Evolutionary conservation across 1,284 basidiomycete genomes (phyloP).

Genomic region (Sparassis latifolia): DNA sequence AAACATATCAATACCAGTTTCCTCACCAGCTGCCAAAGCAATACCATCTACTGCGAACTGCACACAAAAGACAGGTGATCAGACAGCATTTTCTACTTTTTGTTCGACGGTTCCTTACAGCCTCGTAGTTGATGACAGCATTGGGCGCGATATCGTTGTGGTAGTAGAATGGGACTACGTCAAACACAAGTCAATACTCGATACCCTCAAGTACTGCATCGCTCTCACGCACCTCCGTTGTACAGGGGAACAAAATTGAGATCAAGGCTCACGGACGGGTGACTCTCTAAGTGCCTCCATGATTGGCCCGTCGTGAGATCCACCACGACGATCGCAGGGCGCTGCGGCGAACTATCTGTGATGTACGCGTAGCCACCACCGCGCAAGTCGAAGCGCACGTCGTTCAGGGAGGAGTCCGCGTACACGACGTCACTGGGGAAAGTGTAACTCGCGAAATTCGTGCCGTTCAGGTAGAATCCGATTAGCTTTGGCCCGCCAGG

Average conservation of each 20-base stretch:
- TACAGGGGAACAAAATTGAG: conserved; percentile 20
- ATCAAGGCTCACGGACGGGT: conserved; percentile 13
- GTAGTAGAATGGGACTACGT: conserved; percentile 2
- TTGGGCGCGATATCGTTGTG: conserved; percentile 11
- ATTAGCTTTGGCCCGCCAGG: conserved; percentile 27
- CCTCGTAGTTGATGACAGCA: conserved; percentile 10
- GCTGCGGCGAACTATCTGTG: conserved; percentile 20
- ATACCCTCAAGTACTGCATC: not conserved
- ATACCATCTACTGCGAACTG: not conserved
- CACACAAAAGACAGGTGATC: not conserved
- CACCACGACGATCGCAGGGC: conserved; percentile 22
- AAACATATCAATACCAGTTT: conserved; percentile 12
- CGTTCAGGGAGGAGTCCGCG: conserved; percentile 24
- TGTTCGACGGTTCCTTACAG: not conserved
- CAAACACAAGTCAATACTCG: not conserved
- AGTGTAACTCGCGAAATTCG: conserved; percentile 21
- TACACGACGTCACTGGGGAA: conserved; percentile 22
- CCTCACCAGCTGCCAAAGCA: conserved; percentile 12
- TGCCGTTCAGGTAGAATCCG: conserved; percentile 23
- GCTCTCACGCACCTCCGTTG: conserved; percentile 16
- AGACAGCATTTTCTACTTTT: not conserved
- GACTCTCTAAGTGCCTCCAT: conserved; percentile 24
- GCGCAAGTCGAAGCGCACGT: conserved; percentile 24
- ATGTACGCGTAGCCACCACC: conserved; percentile 25
- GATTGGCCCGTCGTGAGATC: conserved; percentile 24